Conservation (phyloP, 2,329 filamentous ascomycete species). For the Pyrenophora tritici-repentis region DNA sequence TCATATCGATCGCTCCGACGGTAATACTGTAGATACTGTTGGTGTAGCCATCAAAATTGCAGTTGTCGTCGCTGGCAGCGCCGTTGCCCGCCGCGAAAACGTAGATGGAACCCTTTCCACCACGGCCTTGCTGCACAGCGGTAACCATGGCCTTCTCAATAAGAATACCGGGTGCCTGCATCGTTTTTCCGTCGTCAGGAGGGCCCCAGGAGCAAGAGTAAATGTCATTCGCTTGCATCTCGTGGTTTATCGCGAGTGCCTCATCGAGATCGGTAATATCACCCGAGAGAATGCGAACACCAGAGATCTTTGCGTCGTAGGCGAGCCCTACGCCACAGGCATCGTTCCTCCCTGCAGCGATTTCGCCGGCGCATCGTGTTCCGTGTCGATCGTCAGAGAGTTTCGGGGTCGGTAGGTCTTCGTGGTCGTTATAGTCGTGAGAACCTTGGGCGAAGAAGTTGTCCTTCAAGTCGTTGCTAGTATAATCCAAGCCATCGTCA, state of each 20-base stretch:
- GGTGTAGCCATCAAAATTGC: constrained; percentile 99
- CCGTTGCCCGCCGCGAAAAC: constrained; percentile 98
- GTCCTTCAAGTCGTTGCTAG: constrained; percentile 86
- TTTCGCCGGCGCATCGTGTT: constrained; percentile 92
- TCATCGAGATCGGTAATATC: constrained; percentile 91
- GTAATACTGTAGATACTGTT: constrained; percentile 99
- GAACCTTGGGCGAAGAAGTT: constrained; percentile 95
- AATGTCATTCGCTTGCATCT: constrained; percentile 88
- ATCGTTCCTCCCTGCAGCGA: constrained; percentile 88
- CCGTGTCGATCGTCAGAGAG: constrained; percentile 87
- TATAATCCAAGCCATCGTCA: constrained; percentile 94
- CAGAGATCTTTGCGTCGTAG: constrained; percentile 87
- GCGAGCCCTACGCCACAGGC: constrained; percentile 96
- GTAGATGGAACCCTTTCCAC: constrained; percentile 84
- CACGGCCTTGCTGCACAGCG: constrained; percentile 84
- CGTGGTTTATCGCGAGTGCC: constrained; percentile 89
- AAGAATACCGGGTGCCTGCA: constrained; percentile 89
- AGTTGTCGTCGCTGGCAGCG: constrained; percentile 85
- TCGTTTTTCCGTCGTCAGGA: constrained; percentile 87
- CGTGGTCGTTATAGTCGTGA: constrained; percentile 92
- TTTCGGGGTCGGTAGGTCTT: constrained; percentile 77
- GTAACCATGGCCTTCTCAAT: constrained; percentile 91
- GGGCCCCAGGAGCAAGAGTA: constrained; percentile 99
- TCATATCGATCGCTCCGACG: constrained; percentile 87
- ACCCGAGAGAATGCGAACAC: constrained; percentile 89